These are phyloP conservation scores for Amylocarpus encephaloides DNA, from an alignment of 2,329 filamentous ascomycete genomes.

Conservation along the genomic window DNA sequence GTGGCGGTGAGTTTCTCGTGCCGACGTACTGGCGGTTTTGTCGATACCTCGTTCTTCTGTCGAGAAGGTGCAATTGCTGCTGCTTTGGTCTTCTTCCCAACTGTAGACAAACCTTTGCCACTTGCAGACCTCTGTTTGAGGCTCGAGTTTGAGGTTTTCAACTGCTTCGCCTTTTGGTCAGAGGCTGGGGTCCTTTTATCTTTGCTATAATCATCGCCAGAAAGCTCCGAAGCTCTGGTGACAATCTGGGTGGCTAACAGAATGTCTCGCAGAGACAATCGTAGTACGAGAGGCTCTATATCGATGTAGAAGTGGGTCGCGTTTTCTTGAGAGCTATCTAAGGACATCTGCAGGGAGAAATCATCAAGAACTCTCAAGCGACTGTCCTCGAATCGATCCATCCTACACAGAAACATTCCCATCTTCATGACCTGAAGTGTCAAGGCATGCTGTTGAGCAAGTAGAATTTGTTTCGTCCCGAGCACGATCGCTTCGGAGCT, in stretches of 20 bases:
- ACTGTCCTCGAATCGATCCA: slow-evolving; percentile 94
- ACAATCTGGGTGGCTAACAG: slow-evolving; percentile 89
- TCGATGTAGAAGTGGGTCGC: slow-evolving; percentile 77
- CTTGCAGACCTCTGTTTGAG: slow-evolving; percentile 52
- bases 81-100: slow-evolving; percentile 38
- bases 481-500: slow-evolving; percentile 95
- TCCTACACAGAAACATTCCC: slow-evolving; percentile 97
- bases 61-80: slow-evolving; percentile 30
- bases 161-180: slow-evolving; percentile 50
- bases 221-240: slow-evolving; percentile 82
- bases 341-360: slow-evolving; percentile 83
- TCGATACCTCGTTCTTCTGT: slow-evolving; percentile 37
- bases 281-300: slow-evolving; percentile 83
- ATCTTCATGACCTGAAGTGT: slow-evolving; percentile 91
- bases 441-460: slow-evolving; percentile 89
- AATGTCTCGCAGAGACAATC: slow-evolving; percentile 89
- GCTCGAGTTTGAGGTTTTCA: slow-evolving; percentile 32
- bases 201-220: slow-evolving; percentile 50
- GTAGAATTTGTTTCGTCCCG: slow-evolving; percentile 84
- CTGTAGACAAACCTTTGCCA: slow-evolving; percentile 48
- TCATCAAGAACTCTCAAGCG: slow-evolving; percentile 91
- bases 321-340: slow-evolving; percentile 62
- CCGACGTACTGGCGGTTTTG: slow-evolving; percentile 38
- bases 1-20: slow-evolving; percentile 78
- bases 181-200: slow-evolving; percentile 34